A percentile compares a stretch with the other conserved stretches of the same genome.
phyloP scores from a whole-genome alignment of 148 eudicot species.

The Oxyria digyna region DNA sequence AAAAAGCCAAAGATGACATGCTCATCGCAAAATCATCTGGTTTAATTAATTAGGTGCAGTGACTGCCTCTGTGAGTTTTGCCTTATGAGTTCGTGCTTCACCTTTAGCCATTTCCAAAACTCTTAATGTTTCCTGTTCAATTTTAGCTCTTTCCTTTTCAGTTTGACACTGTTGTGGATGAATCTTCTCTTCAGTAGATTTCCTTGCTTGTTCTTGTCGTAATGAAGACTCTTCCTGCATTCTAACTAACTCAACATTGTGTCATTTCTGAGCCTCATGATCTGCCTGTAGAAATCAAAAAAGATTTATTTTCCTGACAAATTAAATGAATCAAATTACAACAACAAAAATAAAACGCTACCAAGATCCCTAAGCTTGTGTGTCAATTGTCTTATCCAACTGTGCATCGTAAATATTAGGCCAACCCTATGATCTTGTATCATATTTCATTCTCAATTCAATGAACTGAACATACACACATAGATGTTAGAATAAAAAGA shows the following conservation, averaged over 20 bases:
- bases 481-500: too few relatives aligned
- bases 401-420: too few relatives aligned
- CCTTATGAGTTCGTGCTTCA: conserved; percentile 85
- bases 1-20: too few relatives aligned
- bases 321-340: too few relatives aligned
- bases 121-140: conserved; percentile 78
- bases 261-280: conserved; percentile 76
- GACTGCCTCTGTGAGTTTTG: conserved; percentile 50
- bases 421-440: too few relatives aligned
- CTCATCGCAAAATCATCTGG: not conserved
- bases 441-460: too few relatives aligned
- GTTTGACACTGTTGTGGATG: conserved; percentile 89
- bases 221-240: conserved; percentile 91
- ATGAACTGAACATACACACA: too few relatives aligned
- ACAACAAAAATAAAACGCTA: too few relatives aligned
- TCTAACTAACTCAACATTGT: conserved; percentile 61
- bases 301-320: too few relatives aligned
- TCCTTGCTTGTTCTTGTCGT: conserved; percentile 68
- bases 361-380: too few relatives aligned
- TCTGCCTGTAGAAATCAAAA: conserved; percentile 48
- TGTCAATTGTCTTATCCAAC: too few relatives aligned
- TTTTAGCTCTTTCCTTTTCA: conserved; percentile 89
- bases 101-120: conserved; percentile 92
- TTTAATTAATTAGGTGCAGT: not conserved
- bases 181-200: conserved; percentile 88